Evolutionary conservation across 139 green algal species (phyloP).

Genomic region (Chlamydomonas sp.): DNA sequence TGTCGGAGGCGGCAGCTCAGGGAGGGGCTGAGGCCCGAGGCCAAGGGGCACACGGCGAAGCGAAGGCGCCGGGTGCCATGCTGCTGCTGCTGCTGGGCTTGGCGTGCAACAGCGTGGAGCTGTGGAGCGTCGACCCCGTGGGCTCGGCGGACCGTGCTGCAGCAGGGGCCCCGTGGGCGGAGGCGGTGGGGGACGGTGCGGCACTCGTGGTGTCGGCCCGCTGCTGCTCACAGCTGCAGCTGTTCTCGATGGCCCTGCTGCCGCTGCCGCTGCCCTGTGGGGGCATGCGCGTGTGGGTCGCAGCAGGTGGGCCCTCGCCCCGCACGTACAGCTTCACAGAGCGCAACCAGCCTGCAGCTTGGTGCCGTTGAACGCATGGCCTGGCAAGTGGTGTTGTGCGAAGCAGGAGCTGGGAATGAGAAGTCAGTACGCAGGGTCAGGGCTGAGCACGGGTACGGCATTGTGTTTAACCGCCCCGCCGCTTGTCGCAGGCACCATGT

Average conservation of each 20-base stretch:
- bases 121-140: not conserved
- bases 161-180: not conserved
- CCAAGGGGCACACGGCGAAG: no score
- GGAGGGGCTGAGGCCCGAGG: no score
- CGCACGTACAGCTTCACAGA: no score
- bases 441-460: not conserved
- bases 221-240: not conserved
- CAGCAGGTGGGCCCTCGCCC: constrained; percentile 21
- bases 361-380: no score
- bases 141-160: not conserved
- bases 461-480: not conserved
- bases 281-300: constrained; percentile 6
- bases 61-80: no score
- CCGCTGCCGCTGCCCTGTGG: not conserved
- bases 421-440: not conserved
- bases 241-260: constrained; percentile 16
- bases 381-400: not conserved
- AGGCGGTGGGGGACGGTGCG: no score
- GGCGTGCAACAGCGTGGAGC: constrained; percentile 20
- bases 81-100: constrained; percentile 14
- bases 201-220: not conserved
- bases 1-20: no score
- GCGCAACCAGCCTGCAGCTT: no score
- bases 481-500: constrained; percentile 35
- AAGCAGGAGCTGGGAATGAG: not conserved